A percentile compares a stretch with the other conserved stretches of the same genome.
These are phyloP conservation scores for Catunica adiposa DNA, from an alignment of 2,329 filamentous ascomycete species.

Conservation along the genomic window DNA sequence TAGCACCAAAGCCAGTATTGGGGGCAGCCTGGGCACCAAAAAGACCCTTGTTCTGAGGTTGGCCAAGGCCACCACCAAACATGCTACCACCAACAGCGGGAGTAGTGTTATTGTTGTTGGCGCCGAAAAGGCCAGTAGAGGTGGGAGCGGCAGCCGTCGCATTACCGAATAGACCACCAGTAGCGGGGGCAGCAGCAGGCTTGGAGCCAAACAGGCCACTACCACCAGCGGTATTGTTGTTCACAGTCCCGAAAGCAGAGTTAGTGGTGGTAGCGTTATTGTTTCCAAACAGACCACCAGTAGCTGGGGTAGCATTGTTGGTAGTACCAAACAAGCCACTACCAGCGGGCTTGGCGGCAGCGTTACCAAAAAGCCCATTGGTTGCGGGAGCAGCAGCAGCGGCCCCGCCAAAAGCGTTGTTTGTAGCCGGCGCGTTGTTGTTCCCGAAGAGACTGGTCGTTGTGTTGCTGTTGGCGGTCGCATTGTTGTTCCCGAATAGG, in stretches of 20 bases:
- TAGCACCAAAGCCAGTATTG: slow-evolving; percentile 38
- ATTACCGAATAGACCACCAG: slow-evolving; percentile 10
- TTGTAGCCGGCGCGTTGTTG: slow-evolving; percentile 16
- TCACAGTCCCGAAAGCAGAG: slow-evolving; percentile 26
- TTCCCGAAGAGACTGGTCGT: slow-evolving; percentile 31
- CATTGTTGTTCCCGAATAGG: slow-evolving; percentile 16
- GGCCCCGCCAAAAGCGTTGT: slow-evolving; percentile 27
- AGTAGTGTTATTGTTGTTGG: slow-evolving; percentile 20
- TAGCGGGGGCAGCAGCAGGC: slow-evolving; percentile 21
- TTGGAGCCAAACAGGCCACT: slow-evolving; percentile 27
- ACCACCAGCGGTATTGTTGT: slow-evolving; percentile 18
- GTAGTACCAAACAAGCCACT: slow-evolving; percentile 16
- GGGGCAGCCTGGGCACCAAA: slow-evolving; percentile 32
- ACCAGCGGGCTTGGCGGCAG: slow-evolving; percentile 17
- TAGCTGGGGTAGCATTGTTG: slow-evolving; percentile 20
- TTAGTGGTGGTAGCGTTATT: slow-evolving; percentile 16
- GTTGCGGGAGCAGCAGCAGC: slow-evolving; percentile 15
- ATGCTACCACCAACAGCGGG: slow-evolving; percentile 22
- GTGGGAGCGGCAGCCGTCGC: slow-evolving; percentile 22
- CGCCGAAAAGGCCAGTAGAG: slow-evolving; percentile 25
- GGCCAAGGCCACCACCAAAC: slow-evolving; percentile 20
- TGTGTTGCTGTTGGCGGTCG: too few species aligned
- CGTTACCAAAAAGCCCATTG: slow-evolving; percentile 5
- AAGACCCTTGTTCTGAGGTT: slow-evolving; percentile 26
- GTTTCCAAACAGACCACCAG: slow-evolving; percentile 32